These are phyloP conservation scores for Crithidia mellificae DNA, from an alignment of 208 protist genomes.

Conservation along the genomic window DNA sequence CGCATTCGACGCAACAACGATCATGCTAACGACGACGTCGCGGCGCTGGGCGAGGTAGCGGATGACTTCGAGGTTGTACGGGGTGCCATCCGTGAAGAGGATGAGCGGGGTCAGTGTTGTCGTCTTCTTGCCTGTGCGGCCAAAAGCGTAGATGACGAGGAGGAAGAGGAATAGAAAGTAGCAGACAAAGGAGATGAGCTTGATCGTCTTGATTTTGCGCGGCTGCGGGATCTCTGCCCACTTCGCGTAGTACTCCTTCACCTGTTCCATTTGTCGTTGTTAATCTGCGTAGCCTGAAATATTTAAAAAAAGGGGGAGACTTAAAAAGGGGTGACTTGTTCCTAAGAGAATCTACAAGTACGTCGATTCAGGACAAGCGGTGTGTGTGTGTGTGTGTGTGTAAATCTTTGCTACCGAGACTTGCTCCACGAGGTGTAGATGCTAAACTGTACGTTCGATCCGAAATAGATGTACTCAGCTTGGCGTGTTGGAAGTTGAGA, in stretches of 20 bases:
- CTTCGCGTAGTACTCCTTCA: conserved; percentile 36
- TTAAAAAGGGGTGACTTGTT: not conserved
- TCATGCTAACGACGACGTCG: conserved; percentile 60
- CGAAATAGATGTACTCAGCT: too few species aligned
- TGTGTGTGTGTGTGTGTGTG: too few species aligned
- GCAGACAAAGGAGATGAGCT: conserved; percentile 48
- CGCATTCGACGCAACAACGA: conserved; percentile 54
- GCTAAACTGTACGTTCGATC: too few species aligned
- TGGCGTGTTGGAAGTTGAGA: too few species aligned
- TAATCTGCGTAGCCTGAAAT: too few species aligned
- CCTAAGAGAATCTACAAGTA: too few species aligned
- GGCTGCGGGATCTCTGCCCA: conserved; percentile 69
- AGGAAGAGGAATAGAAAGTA: conserved; percentile 70
- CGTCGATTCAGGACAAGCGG: too few species aligned
- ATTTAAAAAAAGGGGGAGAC: not conserved
- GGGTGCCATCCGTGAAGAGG: conserved; percentile 73
- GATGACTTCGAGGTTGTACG: conserved; percentile 54
- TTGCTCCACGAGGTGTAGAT: too few species aligned
- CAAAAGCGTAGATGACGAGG: conserved; percentile 78
- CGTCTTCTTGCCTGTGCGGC: conserved; percentile 47
- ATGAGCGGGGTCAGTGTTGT: conserved; percentile 34
- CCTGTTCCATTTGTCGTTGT: conserved; percentile 36
- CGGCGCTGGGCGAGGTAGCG: conserved; percentile 69
- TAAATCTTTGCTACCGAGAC: too few species aligned
- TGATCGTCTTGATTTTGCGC: conserved; percentile 66